These are phyloP conservation scores for Ogataea nitratoaversa DNA, from an alignment of 805 yeast genomes.

Conservation along the genomic window DNA sequence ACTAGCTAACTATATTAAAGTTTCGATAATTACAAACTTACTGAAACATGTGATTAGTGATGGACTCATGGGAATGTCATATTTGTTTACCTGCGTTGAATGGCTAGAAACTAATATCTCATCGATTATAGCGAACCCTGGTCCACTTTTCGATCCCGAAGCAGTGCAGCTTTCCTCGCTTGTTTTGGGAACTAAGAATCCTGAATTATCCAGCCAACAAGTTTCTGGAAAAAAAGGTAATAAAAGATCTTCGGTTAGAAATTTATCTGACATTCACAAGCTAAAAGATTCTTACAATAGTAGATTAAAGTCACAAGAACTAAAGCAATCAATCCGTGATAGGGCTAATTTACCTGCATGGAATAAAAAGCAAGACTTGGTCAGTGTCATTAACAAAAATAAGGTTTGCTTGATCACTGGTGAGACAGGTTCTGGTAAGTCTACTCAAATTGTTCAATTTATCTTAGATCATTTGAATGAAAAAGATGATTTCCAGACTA, in stretches of 20 bases:
- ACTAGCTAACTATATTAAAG: slow-evolving; percentile 67
- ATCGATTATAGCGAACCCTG: slow-evolving; percentile 66
- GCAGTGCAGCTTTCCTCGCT: not conserved
- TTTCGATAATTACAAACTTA: slow-evolving; percentile 48
- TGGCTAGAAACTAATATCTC: slow-evolving; percentile 69
- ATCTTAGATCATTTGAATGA: slow-evolving; percentile 62
- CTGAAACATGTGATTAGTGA: slow-evolving; percentile 39
- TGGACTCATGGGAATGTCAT: slow-evolving; percentile 61
- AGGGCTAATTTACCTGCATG: slow-evolving; percentile 81
- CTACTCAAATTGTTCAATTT: slow-evolving; percentile 92
- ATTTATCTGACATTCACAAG: slow-evolving; percentile 29
- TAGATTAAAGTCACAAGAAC: slow-evolving; percentile 31
- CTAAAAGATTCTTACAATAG: slow-evolving; percentile 33
- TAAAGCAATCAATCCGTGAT: slow-evolving; percentile 33
- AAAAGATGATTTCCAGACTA: slow-evolving; percentile 46
- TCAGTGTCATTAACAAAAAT: slow-evolving; percentile 50
- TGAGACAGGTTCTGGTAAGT: slow-evolving; percentile 97
- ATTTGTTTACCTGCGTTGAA: slow-evolving; percentile 64
- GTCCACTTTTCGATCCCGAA: slow-evolving; percentile 47
- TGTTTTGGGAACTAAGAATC: not conserved
- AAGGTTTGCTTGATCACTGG: slow-evolving; percentile 82
- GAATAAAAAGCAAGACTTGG: slow-evolving; percentile 55
- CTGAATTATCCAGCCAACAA: not conserved
- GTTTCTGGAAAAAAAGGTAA: not conserved
- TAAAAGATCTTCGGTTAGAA: slow-evolving; percentile 5